Evolutionary conservation across 2,329 filamentous ascomycete genomes (phyloP), one percentile per base, ranked within the genome.

Genomic region (Chalaropsis thielavioides): DNA sequence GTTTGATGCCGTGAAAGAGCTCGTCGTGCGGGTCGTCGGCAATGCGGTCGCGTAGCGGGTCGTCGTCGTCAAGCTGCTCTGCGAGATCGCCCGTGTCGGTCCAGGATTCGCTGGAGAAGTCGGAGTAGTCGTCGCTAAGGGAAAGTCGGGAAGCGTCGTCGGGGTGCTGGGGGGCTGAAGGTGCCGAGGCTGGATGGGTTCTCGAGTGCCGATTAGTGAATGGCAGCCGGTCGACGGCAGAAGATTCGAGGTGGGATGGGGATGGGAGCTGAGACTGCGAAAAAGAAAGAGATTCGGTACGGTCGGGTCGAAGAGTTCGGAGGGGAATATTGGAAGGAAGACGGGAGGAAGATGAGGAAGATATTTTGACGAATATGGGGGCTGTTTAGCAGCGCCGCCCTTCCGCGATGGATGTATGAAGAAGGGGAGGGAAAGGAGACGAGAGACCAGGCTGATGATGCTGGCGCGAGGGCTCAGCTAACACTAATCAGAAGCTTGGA

Each of bases 81-180:
- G 90, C 90, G 71, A 97, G 84, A 76, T 97, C 94, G 72, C 91
- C 92, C 56, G 92, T 96, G 75, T 96, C 91, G 73, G 89, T 92
- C 91, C 90, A 96, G 71, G 89, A 84, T 11, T 63, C 63, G 67
- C 86, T 90, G 68, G 79, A 77, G 75, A 89, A 89, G 71, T 79
- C 80, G 71, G 80, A 81, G 72, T 76, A 76, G 72, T 75, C 74
- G 69, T 73, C 74, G 54, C 61, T 66, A 17, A 60, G 54, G 15
- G 51, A 59, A 19, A 40, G 56, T 56, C 17, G 40, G 43, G 13
- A 19, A 51, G 56, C 19, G 63, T 49, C 38, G 41, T 38, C 59
- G 15, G 59, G 22, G 59, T n/a, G 22, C 38, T 22, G 58, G 41
- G 22, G 43, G 51, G 60, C 58, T 24, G 59, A 41, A 44, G 61